phyloP scores from a whole-genome alignment of 2,329 filamentous ascomycete genomes.

The Tolypocladium tundrense region DNA sequence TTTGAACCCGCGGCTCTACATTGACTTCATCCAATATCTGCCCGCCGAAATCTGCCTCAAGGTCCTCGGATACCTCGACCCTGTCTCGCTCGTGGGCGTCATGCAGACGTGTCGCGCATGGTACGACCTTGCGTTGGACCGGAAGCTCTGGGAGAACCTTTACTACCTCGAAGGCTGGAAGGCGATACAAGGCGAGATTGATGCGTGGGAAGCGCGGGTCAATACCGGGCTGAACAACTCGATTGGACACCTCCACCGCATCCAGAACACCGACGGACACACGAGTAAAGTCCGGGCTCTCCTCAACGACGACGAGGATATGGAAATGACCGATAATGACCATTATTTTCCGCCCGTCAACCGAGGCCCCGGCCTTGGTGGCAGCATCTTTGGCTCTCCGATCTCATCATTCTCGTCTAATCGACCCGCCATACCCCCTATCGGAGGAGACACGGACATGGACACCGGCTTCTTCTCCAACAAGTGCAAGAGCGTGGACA shows the following conservation, averaged over 20 bases:
- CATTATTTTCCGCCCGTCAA: constrained; percentile 10
- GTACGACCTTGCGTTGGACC: constrained; percentile 72
- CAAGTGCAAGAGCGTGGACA: constrained; percentile 19
- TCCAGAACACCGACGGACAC: constrained; percentile 38
- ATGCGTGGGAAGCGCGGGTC: constrained; percentile 51
- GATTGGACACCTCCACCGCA: constrained; percentile 29
- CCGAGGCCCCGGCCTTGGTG: constrained; percentile 9
- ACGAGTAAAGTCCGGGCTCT: constrained; percentile 45
- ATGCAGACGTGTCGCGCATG: constrained; percentile 72
- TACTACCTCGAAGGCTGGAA: constrained; percentile 85
- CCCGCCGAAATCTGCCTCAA: constrained; percentile 87
- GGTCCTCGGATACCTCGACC: constrained; percentile 78
- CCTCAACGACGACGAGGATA: constrained; percentile 37
- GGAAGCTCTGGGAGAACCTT: constrained; percentile 74
- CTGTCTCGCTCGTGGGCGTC: constrained; percentile 67
- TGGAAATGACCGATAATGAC: constrained; percentile 34
- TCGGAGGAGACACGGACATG: constrained; percentile 19
- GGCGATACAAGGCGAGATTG: constrained; percentile 55
- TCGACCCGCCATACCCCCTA: constrained; percentile 11
- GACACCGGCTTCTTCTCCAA: constrained; percentile 10
- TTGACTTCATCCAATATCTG: constrained; percentile 79
- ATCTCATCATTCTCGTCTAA: constrained; percentile 19
- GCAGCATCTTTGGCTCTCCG: constrained; percentile 25
- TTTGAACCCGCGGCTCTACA: constrained; percentile 75
- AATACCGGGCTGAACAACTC: constrained; percentile 32